Evolutionary conservation across 768 basidiomycete species (phyloP), one percentile per base, ranked within the genome.

Genomic region (Pleurotus tuoliensis): DNA sequence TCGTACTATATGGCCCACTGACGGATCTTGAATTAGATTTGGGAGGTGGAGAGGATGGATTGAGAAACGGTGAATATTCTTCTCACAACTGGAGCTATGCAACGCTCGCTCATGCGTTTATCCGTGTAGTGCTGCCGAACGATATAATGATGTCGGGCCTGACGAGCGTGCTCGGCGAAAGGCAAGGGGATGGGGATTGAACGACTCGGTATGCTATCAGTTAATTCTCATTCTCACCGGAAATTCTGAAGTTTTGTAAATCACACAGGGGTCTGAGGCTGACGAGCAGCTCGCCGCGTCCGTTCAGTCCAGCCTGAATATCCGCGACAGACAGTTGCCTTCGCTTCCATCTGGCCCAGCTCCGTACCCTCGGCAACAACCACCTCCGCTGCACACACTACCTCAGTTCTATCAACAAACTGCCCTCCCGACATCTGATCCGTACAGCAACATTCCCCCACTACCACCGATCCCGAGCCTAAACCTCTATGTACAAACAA

Each of bases 1-100:
- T 22, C n/a, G 20, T 49, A 24, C 47, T 25, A 25, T 18, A 63
- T 59, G 3, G 45, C 56, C 47, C 30, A 55, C 39, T 27, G 38
- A 56, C 49, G 56, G 61, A 38, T 58, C 58, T 34, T 56, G 58
- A 56, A 16, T 7, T 62, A 93, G 91, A 64, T 93, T 93, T 63
- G 91, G 91, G 16, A 76, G 91, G 57, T 94, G 91, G 91, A 82
- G 79, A 66, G 83, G 84, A 5, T 94, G 91, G 91, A 88, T 94
- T 56, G 91, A 94, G 74, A 94, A 93, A 70, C 80, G 91, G 90
- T 87, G 61, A 48, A 71, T 59, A 71, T 59, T 37, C 37, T 40
- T n/a, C 47, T 41, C 54, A 41, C 58, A 39, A 13, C n/a, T 24
- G 4, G 53, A 6, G 48, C 20, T 27, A 27, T n/a, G 37, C n/a